Evolutionary conservation across 1,139 yeast genomes (phyloP), one percentile per base, ranked within the genome.

Genomic region (Kazachstania sp.): DNA sequence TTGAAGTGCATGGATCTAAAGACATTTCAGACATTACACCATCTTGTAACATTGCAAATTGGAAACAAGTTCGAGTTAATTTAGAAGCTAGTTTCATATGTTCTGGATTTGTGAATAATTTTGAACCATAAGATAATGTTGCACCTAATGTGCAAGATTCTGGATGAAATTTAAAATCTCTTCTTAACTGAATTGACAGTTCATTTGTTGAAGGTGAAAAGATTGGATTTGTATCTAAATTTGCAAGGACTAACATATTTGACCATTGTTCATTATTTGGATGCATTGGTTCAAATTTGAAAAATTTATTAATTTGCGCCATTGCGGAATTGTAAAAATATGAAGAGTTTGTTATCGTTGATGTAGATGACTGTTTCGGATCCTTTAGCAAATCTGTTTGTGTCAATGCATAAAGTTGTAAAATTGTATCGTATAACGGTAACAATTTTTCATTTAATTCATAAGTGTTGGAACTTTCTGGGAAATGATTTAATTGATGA

Each of bases 121-220:
- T 79, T 6, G 86, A 79, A 2, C 87, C 87, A 35, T 84, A 64
- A 0, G 86, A 83, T 56, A 81, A 74, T 69, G 83, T 78, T 1
- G 90, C 86, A 34, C 88, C 92, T 44, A 83, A 73, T 60, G 81
- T 83, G 60, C 95, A 85, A 9, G 84, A 77, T 54, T 82, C 71
- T 57, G 82, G 86, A 54, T 77, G 79, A 60, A 65, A 64, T 42
- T 63, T 65, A 37, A 60, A 54, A 4, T 59, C 52, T 43, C 64
- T 66, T 28, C 54, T 49, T 26, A 64, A 43, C 32, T 58, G 52
- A 3, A 64, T 58, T 20, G 54, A 52, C 11, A 57, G 42, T 31
- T 56, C 59, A 39, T 61, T 57, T 13, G 54, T 52, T 2, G 60
- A 51, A 12, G 61, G 59, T 9, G 54, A 53, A 36, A 45, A 52